Base-by-base conservation (phyloP, 73 alveolate species). In the Paramecium tetraurelia region DNA sequence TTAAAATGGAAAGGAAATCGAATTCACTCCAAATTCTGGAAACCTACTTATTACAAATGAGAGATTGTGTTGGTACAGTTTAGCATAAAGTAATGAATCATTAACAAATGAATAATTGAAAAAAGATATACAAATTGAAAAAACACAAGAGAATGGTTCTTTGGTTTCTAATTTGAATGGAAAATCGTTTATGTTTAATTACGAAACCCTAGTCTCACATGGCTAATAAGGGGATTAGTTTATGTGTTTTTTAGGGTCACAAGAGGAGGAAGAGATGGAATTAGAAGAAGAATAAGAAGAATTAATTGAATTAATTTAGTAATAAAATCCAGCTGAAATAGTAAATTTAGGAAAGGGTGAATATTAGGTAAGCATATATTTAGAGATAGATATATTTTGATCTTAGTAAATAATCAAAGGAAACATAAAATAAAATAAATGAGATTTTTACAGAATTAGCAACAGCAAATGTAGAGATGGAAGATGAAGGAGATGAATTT, bases 251-350 rank as follows among this genome's bases (percentile, higher is more conserved):
- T 80, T 80, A 63, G 90, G 90, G 20, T 21, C 90, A 2, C 27
- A 63, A 63, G 90, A 44, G 3, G 90, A 80, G 9, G 90, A 80
- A 80, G 90, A 80, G 46, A 80, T 80, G 75, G 63, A 80, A 72
- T 29, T 72, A 21, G 86, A 72, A 36, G 86, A 72, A 9, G 86
- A 72, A 72, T 20, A 72, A 72, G 57, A 36, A 18, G 40, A 63
- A 12, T 72, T 72, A 38, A 43, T 31, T 11, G 86, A 72, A 72
- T 72, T 72, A 43, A 33, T 72, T 29, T 9, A 72, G n/a, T 36
- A 72, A 72, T 20, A 72, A 21, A 40, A 72, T 38, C 57, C 57
- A 16, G 57, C 57, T 10, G 40, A 72, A 35, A 72, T 72, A 72
- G 86, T 72, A 2, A 36, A 33, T 36, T 16, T 72, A 72, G 86